Conservation (phyloP, 2,329 filamentous ascomycete species). For the Cadophora sp. region DNA sequence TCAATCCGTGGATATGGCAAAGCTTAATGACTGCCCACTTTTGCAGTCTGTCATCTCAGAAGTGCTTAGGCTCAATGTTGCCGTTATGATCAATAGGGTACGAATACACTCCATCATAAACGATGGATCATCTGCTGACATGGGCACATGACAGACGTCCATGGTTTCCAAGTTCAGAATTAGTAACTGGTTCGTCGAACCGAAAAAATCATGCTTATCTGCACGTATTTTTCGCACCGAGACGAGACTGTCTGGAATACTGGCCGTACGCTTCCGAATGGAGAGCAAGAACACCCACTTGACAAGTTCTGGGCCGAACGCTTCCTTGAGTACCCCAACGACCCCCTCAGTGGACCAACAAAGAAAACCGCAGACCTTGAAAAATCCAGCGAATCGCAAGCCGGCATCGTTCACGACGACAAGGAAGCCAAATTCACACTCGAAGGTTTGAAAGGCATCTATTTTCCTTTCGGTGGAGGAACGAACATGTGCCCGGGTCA, state of each 20-base stretch:
- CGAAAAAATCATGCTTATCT: background rate
- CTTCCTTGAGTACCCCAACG: constrained; percentile 7
- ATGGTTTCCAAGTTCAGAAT: background rate
- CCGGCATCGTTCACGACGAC: background rate
- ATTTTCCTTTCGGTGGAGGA: background rate
- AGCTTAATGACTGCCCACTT: background rate
- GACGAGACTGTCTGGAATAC: constrained; percentile 11
- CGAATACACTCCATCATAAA: background rate
- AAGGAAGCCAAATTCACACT: background rate
- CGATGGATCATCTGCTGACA: background rate
- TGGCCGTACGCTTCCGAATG: background rate
- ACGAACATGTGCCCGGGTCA: constrained; percentile 11
- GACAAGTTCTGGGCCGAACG: constrained; percentile 12
- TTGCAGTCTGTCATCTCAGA: constrained; percentile 4
- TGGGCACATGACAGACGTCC: background rate
- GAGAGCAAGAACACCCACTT: constrained; percentile 6
- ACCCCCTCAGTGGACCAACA: background rate
- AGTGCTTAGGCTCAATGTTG: background rate
- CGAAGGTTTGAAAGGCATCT: background rate
- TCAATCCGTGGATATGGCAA: background rate
- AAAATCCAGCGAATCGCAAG: background rate
- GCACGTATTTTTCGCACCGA: background rate
- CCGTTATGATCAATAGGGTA: background rate
- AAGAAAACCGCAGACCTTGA: background rate
- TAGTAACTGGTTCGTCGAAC: background rate